A percentile compares a stretch with the other conserved stretches of the same genome.
Evolutionary conservation across 2,329 filamentous ascomycete species (phyloP).

Genomic region (Colletotrichum paranaense): DNA sequence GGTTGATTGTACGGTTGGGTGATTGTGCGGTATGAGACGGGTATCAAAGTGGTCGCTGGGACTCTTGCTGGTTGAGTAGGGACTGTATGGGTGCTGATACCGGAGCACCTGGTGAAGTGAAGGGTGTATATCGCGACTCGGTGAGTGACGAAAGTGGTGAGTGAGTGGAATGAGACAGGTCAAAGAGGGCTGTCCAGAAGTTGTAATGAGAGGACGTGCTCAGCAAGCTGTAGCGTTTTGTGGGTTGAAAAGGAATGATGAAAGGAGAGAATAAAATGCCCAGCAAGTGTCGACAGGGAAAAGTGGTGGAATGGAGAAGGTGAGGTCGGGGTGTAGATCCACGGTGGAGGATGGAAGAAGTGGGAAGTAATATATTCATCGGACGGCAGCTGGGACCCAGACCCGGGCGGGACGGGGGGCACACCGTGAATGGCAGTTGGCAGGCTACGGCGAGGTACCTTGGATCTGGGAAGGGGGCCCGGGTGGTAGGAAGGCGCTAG

Average conservation of each 20-base stretch:
- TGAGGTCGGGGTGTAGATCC: slow-evolving; percentile 7
- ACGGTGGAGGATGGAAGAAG: slow-evolving; percentile 12
- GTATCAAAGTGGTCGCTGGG: slow-evolving; percentile 9
- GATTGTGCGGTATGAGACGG: neutral
- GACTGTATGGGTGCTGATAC: slow-evolving; percentile 44
- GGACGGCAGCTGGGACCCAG: slow-evolving; percentile 15
- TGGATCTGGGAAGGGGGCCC: neutral
- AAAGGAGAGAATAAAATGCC: slow-evolving; percentile 35
- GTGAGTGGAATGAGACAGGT: slow-evolving; percentile 42
- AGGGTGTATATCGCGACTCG: slow-evolving; percentile 36
- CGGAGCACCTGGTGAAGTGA: slow-evolving; percentile 47
- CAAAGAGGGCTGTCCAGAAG: slow-evolving; percentile 39
- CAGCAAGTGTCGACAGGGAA: slow-evolving; percentile 28
- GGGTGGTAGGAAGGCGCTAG: slow-evolving; percentile 25
- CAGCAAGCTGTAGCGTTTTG: slow-evolving; percentile 42
- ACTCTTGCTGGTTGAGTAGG: slow-evolving; percentile 20
- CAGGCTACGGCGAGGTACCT: neutral
- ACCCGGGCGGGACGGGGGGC: neutral
- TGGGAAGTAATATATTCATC: slow-evolving; percentile 30
- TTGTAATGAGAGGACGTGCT: slow-evolving; percentile 49
- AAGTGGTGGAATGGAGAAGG: slow-evolving; percentile 39
- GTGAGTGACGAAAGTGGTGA: slow-evolving; percentile 32
- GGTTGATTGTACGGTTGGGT: neutral
- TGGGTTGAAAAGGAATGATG: slow-evolving; percentile 28
- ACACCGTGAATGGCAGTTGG: slow-evolving; percentile 11